Percentiles rank a stretch among this genome's conserved stretches.
Conservation (phyloP, 108 stramenopile species). For the Cyclotella sp. region DNA sequence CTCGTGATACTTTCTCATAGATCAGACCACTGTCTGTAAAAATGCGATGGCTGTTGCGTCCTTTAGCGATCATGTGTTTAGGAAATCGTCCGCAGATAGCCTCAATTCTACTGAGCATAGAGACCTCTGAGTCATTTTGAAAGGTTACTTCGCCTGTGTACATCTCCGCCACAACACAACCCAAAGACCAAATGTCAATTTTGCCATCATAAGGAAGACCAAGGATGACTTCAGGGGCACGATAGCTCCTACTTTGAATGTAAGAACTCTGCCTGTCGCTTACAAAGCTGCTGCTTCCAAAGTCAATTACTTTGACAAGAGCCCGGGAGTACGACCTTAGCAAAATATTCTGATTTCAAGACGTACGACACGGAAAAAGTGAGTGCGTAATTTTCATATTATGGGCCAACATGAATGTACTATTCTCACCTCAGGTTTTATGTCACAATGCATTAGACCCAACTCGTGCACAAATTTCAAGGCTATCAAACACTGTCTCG, state of each 20-base stretch:
- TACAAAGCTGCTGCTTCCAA: conserved; percentile 96
- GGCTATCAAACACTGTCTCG: conserved; percentile 88
- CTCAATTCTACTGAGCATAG: conserved; percentile 95
- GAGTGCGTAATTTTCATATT: neutral
- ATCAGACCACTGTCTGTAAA: conserved; percentile 90
- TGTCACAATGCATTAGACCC: conserved; percentile 96
- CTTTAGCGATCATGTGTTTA: conserved; percentile 87
- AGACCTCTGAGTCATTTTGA: conserved; percentile 91
- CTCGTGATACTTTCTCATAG: conserved; percentile 72
- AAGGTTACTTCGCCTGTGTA: conserved; percentile 94
- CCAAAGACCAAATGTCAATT: conserved; percentile 95
- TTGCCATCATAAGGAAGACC: conserved; percentile 92
- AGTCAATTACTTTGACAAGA: conserved; percentile 97
- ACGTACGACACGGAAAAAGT: too few species aligned
- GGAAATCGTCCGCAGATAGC: conserved; percentile 94
- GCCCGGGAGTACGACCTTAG: conserved; percentile 82
- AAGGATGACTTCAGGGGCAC: conserved; percentile 98
- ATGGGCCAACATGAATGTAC: neutral
- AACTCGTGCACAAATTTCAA: conserved; percentile 91
- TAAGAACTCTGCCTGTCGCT: conserved; percentile 96
- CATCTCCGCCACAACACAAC: conserved; percentile 97
- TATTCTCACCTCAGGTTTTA: conserved; percentile 90
- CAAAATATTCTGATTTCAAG: conserved; percentile 79
- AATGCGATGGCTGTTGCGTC: conserved; percentile 86
- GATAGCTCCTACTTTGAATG: conserved; percentile 95